These are phyloP conservation scores for Spongiforma sp. DNA, from an alignment of 1,284 basidiomycete genomes.

Conservation along the genomic window DNA sequence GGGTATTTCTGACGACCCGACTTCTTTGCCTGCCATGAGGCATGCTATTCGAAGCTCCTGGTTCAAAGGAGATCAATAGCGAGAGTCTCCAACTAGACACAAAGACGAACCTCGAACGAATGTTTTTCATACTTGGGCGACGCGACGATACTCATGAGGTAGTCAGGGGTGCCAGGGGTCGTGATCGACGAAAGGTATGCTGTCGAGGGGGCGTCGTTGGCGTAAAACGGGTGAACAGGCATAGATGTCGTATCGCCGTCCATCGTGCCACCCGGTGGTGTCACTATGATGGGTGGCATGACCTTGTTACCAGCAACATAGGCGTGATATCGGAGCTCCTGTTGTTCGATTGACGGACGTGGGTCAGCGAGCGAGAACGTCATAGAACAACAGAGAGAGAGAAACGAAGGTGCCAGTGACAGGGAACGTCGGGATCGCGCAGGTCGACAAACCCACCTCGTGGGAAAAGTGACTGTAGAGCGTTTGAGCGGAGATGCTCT, in stretches of 20 bases:
- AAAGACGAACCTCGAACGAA: slow-evolving; percentile 35
- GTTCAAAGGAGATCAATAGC: neutral
- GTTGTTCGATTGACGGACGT: slow-evolving; percentile 17
- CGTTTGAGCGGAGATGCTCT: slow-evolving; percentile 40
- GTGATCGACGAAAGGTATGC: slow-evolving; percentile 24
- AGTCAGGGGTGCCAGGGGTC: slow-evolving; percentile 27
- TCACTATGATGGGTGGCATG: slow-evolving; percentile 5
- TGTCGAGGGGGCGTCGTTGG: slow-evolving; percentile 29
- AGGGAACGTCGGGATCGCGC: neutral
- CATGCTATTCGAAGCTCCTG: slow-evolving; percentile 41
- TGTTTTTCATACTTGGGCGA: slow-evolving; percentile 37
- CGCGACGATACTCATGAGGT: slow-evolving; percentile 34
- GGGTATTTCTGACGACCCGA: slow-evolving; percentile 39
- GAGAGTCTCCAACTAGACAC: neutral
- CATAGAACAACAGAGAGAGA: neutral
- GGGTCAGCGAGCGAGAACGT: slow-evolving; percentile 11
- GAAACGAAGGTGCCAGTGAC: neutral
- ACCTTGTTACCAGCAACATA: slow-evolving; percentile 35
- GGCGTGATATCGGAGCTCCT: slow-evolving; percentile 39
- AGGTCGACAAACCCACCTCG: slow-evolving; percentile 40
- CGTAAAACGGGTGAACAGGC: slow-evolving; percentile 25
- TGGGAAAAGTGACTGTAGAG: slow-evolving; percentile 40
- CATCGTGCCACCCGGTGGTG: neutral
- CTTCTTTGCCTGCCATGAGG: slow-evolving; percentile 34
- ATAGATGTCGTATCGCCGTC: neutral